Conservation (phyloP, 2,329 filamentous ascomycete species). For the Neopestalotiopsis rosae region DNA sequence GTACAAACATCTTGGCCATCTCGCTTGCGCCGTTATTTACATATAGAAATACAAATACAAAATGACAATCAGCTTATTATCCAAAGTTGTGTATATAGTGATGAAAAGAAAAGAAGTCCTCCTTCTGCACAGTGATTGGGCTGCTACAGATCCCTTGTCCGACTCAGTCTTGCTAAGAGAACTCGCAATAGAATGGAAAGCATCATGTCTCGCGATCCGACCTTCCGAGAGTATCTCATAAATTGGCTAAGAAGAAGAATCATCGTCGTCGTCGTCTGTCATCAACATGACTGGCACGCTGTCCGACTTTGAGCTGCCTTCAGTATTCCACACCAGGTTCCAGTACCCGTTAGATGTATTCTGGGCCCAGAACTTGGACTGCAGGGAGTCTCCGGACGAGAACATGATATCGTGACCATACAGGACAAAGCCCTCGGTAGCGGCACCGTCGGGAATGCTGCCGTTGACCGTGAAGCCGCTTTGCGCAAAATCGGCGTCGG, state of each 20-base stretch:
- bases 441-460: neutral
- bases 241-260: neutral
- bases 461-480: constrained; percentile 1
- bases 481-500: neutral
- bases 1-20: neutral
- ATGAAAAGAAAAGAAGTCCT: neutral
- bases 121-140: neutral
- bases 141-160: neutral
- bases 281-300: constrained; percentile 4
- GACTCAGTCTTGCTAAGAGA: neutral
- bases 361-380: constrained; percentile 2
- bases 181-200: neutral
- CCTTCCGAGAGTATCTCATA: neutral
- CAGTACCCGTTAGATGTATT: neutral
- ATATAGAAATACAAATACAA: neutral
- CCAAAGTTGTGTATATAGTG: neutral
- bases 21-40: neutral
- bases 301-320: neutral
- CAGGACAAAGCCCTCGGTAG: neutral
- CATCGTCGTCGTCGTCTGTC: neutral
- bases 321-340: constrained; percentile 5
- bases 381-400: neutral
- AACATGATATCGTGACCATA: neutral
- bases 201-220: neutral
- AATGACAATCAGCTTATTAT: neutral